Evolutionary conservation across 129 eudicot genomes (phyloP).

Genomic region (Smallanthus sonchifolius): DNA sequence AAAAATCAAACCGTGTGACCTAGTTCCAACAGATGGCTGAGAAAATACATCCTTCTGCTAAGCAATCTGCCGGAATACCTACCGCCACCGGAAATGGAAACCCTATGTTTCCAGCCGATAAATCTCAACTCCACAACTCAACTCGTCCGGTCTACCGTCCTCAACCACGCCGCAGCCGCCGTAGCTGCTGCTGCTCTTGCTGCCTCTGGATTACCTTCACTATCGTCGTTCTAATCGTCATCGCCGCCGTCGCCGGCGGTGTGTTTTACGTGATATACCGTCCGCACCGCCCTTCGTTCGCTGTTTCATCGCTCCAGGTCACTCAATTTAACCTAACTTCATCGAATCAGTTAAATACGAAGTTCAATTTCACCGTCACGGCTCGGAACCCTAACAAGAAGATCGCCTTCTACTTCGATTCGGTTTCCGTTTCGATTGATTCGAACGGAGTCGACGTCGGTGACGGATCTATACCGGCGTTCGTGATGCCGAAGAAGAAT

Average conservation of each 20-base stretch:
- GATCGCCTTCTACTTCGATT: conserved; percentile 51
- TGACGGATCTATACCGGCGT: conserved; percentile 46
- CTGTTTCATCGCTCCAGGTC: conserved; percentile 60
- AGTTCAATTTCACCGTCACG: conserved; percentile 45
- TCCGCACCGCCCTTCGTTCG: conserved; percentile 68
- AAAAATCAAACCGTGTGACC: too few species aligned
- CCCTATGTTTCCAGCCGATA: conserved; percentile 50
- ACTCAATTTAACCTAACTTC: conserved; percentile 56
- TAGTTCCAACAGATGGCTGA: conserved; percentile 47
- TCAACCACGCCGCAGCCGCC: conserved; percentile 48
- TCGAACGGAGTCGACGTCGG: conserved; percentile 47
- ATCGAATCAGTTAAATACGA: conserved; percentile 39
- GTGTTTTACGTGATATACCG: conserved; percentile 67
- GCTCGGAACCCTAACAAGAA: conserved; percentile 70
- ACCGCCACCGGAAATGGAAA: conserved; percentile 27
- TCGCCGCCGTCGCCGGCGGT: conserved; percentile 62
- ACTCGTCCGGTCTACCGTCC: conserved; percentile 71
- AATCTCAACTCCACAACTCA: conserved; percentile 61
- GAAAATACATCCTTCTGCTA: conserved; percentile 52
- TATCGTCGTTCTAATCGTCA: conserved; percentile 40
- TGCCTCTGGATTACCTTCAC: conserved; percentile 56
- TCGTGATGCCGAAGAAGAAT: conserved; percentile 42
- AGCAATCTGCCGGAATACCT: conserved; percentile 38
- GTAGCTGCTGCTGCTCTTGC: conserved; percentile 62
- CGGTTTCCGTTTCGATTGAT: conserved; percentile 26